phyloP scores from a whole-genome alignment of 257 asterid species.

The Nicotiana otophora region DNA sequence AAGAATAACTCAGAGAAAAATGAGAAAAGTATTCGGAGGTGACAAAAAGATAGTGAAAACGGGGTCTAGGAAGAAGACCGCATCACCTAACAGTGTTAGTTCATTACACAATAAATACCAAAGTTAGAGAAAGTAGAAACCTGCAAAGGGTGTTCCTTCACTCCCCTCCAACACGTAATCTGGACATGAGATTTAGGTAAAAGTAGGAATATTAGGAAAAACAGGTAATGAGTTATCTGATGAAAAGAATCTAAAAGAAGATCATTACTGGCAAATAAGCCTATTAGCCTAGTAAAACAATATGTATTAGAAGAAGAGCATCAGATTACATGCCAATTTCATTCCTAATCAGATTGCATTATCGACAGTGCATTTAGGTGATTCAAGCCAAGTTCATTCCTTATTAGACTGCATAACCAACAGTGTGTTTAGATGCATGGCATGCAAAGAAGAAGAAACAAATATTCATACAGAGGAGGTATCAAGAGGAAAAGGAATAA shows the following conservation, averaged over 20 bases:
- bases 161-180: slow-evolving; percentile 99
- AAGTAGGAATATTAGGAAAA: slow-evolving; percentile 12
- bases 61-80: not conserved
- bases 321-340: not conserved
- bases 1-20: not conserved
- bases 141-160: slow-evolving; percentile 97
- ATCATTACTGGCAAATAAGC: not conserved
- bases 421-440: not conserved
- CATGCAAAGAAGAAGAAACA: not conserved
- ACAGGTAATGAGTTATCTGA: slow-evolving; percentile 18
- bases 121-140: slow-evolving; percentile 28
- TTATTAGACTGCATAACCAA: not conserved
- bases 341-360: not conserved
- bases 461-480: not conserved
- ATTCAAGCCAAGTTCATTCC: not conserved
- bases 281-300: not conserved
- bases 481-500: not conserved
- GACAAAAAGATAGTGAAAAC: not conserved
- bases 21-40: not conserved
- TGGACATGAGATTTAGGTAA: slow-evolving; percentile 29
- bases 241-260: not conserved
- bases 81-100: not conserved
- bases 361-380: not conserved
- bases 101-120: not conserved
- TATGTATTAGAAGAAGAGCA: not conserved